These are phyloP conservation scores for Fusarium sp. DNA, from an alignment of 2,329 filamentous ascomycete species.

Conservation along the genomic window DNA sequence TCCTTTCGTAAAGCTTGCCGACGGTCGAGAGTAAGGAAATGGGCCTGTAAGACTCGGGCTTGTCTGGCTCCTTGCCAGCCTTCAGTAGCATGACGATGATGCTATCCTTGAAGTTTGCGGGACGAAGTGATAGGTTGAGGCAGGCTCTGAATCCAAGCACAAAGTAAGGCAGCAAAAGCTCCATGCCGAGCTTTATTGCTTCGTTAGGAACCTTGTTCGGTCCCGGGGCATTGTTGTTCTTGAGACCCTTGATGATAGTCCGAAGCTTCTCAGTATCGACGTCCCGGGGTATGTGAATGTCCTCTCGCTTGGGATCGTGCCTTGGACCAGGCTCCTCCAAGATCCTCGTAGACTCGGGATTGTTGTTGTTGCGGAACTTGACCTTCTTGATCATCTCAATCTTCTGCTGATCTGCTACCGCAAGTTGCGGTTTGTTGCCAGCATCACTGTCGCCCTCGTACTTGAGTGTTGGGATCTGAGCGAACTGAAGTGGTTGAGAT, in stretches of 20 bases:
- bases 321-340: background rate
- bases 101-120: conserved; percentile 1
- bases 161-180: background rate
- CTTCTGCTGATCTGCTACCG: background rate
- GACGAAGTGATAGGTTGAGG: background rate
- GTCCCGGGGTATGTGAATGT: background rate
- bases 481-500: background rate
- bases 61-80: background rate
- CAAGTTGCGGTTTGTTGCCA: background rate
- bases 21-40: conserved; percentile 9
- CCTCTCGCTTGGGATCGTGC: background rate
- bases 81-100: conserved; percentile 11
- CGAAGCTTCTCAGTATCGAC: background rate
- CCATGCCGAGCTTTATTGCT: background rate
- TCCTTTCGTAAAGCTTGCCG: conserved; percentile 19
- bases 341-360: background rate
- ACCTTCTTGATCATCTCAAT: background rate
- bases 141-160: conserved; percentile 1
- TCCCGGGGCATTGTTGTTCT: background rate
- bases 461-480: background rate
- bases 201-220: conserved; percentile 8
- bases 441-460: background rate
- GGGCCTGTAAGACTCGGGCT: conserved; percentile 9
- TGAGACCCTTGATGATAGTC: background rate
- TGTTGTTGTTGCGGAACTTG: background rate